Conservation (phyloP, 202 grass and related monocot genomes). For the Bolboschoenoplectus hybrid region DNA sequence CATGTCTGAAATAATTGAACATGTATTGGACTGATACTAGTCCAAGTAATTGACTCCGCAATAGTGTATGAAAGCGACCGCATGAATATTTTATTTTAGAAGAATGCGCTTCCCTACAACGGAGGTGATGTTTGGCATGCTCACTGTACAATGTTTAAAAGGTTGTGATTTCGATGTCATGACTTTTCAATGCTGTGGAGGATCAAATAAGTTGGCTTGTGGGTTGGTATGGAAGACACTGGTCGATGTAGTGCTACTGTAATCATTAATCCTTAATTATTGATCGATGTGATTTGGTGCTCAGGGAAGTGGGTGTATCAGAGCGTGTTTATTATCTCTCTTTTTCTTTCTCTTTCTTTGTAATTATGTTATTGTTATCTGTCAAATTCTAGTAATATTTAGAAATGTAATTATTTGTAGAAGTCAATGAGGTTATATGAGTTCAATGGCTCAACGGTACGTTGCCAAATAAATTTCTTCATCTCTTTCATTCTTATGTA, state of each 20-base stretch:
- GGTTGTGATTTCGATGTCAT: background rate
- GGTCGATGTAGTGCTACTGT: background rate
- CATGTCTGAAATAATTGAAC: background rate
- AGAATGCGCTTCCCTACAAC: background rate
- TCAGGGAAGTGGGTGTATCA: background rate
- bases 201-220: background rate
- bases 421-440: background rate
- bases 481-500: no score
- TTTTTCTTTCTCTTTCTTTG: no score
- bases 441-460: background rate
- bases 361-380: background rate
- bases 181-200: background rate
- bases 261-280: background rate
- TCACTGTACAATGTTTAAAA: background rate
- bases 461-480: background rate
- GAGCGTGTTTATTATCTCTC: no score
- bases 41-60: background rate
- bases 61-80: background rate
- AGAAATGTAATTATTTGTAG: background rate
- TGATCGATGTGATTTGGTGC: no score
- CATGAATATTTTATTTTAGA: background rate
- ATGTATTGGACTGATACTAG: background rate
- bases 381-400: background rate
- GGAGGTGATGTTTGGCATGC: background rate
- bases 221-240: background rate